Percentiles rank a stretch among this genome's conserved stretches.
Evolutionary conservation across 306 rosid genomes (phyloP).

Genomic region (Mucuna pruriens): DNA sequence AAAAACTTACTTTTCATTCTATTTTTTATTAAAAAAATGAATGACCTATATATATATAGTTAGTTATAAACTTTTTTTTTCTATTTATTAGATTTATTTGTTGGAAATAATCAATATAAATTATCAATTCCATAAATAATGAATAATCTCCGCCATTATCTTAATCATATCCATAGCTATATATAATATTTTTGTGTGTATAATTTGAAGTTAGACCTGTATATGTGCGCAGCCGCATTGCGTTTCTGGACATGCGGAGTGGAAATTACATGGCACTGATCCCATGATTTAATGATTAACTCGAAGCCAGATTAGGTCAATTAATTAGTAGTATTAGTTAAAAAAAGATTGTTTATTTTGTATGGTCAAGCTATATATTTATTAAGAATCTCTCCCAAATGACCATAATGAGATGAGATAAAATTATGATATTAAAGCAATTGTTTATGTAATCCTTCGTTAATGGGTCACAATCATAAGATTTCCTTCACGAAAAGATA

Average conservation of each 20-base stretch:
- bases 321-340: not conserved
- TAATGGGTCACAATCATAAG: slow-evolving; percentile 44
- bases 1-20: too few relatives aligned
- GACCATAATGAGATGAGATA: not conserved
- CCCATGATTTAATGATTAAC: slow-evolving; percentile 17
- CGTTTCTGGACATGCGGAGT: not conserved
- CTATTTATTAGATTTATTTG: not conserved
- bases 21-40: too few relatives aligned
- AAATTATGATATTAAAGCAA: not conserved
- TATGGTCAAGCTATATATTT: not conserved
- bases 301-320: slow-evolving; percentile 20
- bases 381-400: not conserved
- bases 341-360: not conserved
- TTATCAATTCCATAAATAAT: not conserved
- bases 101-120: not conserved
- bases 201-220: not conserved
- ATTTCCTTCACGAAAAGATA: slow-evolving; percentile 48
- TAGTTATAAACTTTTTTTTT: not conserved
- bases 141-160: not conserved
- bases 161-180: not conserved
- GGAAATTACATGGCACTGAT: slow-evolving; percentile 2
- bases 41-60: too few relatives aligned
- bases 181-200: not conserved
- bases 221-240: not conserved
- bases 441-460: slow-evolving; percentile 45